These are phyloP conservation scores for Pseudoperonospora humuli DNA, from an alignment of 352 stramenopile genomes.

Conservation along the genomic window DNA sequence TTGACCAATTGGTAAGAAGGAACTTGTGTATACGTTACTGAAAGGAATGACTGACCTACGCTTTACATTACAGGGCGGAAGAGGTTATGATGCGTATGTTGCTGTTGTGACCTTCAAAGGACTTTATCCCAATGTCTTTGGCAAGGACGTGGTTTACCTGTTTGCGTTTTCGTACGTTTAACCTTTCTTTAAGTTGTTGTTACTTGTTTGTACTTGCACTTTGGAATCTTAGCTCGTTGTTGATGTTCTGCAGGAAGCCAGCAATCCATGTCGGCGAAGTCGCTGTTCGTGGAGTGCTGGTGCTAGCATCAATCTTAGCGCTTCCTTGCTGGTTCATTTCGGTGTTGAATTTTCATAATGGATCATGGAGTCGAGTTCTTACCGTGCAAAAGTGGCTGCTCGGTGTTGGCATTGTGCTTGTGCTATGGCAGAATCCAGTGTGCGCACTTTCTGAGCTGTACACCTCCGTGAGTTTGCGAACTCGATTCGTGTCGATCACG, in stretches of 20 bases:
- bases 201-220: background rate
- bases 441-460: slow-evolving; percentile 58
- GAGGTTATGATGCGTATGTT: slow-evolving; percentile 56
- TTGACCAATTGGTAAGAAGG: slow-evolving; percentile 36
- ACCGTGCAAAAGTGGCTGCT: slow-evolving; percentile 70
- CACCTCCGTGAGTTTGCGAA: slow-evolving; percentile 43
- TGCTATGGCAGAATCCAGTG: slow-evolving; percentile 82
- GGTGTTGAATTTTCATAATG: slow-evolving; percentile 43
- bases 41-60: background rate
- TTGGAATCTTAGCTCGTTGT: background rate
- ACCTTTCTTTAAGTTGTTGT: background rate
- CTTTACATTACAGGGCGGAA: slow-evolving; percentile 35
- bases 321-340: slow-evolving; percentile 69
- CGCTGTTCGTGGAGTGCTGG: slow-evolving; percentile 46
- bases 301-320: slow-evolving; percentile 49
- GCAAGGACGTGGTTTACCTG: slow-evolving; percentile 55
- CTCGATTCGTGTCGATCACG: slow-evolving; percentile 51
- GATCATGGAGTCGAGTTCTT: slow-evolving; percentile 45
- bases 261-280: slow-evolving; percentile 63
- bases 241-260: slow-evolving; percentile 43
- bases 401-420: slow-evolving; percentile 52
- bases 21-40: background rate
- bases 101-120: slow-evolving; percentile 53
- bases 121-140: slow-evolving; percentile 71
- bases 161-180: slow-evolving; percentile 73